phyloP scores from a whole-genome alignment of 2,329 filamentous ascomycete genomes.

The Aspergillus sp. region DNA sequence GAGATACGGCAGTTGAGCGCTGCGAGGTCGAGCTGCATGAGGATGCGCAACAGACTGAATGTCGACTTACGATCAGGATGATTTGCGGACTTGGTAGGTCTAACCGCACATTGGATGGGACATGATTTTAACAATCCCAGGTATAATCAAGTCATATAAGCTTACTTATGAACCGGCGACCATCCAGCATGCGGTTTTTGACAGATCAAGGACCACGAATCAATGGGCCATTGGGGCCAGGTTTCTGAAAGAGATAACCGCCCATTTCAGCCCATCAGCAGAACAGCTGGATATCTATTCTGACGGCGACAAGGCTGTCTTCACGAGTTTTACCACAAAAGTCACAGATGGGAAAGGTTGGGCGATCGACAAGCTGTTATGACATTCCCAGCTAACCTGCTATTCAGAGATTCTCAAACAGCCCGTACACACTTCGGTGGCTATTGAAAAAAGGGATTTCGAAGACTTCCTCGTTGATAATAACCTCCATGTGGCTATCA shows the following conservation, averaged over 20 bases:
- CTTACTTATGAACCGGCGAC: conserved; percentile 54
- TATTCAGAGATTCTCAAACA: conserved; percentile 52
- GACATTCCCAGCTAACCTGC: no score
- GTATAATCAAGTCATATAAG: conserved; percentile 56
- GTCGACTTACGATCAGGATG: conserved; percentile 53
- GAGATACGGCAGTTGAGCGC: conserved; percentile 51
- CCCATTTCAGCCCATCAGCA: conserved; percentile 55
- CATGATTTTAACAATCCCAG: conserved; percentile 18
- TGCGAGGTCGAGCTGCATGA: conserved; percentile 55
- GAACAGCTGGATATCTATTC: conserved; percentile 56
- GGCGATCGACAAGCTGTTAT: neutral
- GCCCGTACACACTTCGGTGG: conserved; percentile 55
- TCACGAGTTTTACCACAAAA: conserved; percentile 59
- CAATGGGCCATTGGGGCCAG: conserved; percentile 50
- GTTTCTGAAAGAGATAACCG: conserved; percentile 51
- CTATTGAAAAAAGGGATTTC: conserved; percentile 53
- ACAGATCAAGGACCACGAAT: conserved; percentile 46
- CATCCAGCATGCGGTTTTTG: conserved; percentile 56
- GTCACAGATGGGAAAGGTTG: conserved; percentile 51
- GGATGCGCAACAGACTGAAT: conserved; percentile 46
- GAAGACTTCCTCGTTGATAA: conserved; percentile 51
- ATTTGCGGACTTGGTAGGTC: conserved; percentile 49
- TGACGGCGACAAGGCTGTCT: conserved; percentile 48
- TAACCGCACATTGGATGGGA: neutral
- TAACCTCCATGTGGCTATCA: conserved; percentile 53